Evolutionary conservation across 75 land plant species (phyloP).

Genomic region (Picea sitchensis): DNA sequence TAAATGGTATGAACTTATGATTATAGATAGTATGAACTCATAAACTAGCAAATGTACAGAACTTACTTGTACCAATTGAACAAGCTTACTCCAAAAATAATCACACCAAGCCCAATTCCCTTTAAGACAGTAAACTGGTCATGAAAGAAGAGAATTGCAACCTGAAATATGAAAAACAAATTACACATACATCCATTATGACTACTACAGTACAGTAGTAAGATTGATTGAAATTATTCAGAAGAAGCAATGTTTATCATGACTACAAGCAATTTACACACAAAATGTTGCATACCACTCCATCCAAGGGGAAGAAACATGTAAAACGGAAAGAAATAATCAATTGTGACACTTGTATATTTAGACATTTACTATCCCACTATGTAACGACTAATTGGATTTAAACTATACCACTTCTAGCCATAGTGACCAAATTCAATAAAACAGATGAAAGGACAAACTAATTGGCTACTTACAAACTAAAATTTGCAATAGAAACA

Average conservation of each 20-base stretch:
- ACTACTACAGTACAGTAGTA: too few species aligned
- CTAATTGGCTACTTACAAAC: background rate
- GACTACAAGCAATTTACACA: too few species aligned
- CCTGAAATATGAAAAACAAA: conserved; percentile 39
- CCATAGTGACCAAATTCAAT: background rate
- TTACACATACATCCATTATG: too few species aligned
- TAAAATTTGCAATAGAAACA: background rate
- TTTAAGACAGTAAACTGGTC: conserved; percentile 83
- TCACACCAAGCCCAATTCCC: conserved; percentile 72
- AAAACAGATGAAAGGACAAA: background rate
- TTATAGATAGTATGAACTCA: too few species aligned
- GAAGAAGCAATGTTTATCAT: too few species aligned
- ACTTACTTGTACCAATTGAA: conserved; percentile 99
- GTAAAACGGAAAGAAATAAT: background rate
- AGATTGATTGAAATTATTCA: too few species aligned
- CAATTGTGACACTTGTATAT: background rate
- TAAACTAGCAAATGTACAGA: background rate
- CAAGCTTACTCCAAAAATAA: conserved; percentile 87
- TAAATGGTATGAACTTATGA: too few species aligned
- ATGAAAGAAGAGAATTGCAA: conserved; percentile 87
- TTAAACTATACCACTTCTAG: background rate
- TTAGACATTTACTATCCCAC: background rate
- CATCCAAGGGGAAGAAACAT: background rate
- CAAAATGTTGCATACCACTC: too few species aligned
- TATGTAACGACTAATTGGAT: too few species aligned